phyloP scores from a whole-genome alignment of 2,329 filamentous ascomycete species.

The Calonectria pteridis region DNA sequence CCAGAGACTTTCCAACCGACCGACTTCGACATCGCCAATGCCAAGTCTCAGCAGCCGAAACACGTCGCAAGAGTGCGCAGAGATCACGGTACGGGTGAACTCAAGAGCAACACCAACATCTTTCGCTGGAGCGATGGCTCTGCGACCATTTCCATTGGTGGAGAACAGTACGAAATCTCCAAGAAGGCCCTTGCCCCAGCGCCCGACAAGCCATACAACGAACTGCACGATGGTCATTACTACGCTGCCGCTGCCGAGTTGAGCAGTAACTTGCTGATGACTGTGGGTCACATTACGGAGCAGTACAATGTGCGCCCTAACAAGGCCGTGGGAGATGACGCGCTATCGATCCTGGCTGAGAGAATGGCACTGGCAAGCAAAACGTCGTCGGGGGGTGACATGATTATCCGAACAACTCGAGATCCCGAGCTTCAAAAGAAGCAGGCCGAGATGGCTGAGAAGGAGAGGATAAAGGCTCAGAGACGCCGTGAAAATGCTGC shows the following conservation, averaged over 20 bases:
- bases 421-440: conserved; percentile 83
- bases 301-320: conserved; percentile 78
- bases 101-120: conserved; percentile 81
- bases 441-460: conserved; percentile 79
- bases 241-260: conserved; percentile 81
- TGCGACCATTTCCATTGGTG: conserved; percentile 79
- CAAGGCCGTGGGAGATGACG: conserved; percentile 76
- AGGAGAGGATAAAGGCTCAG: conserved; percentile 76
- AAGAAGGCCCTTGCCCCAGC: conserved; percentile 77
- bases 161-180: conserved; percentile 80
- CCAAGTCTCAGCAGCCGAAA: conserved; percentile 67
- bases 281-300: conserved; percentile 82
- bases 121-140: conserved; percentile 86
- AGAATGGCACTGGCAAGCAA: conserved; percentile 75
- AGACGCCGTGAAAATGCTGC: conserved; percentile 77
- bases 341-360: conserved; percentile 75
- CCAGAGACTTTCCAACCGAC: conserved; percentile 74
- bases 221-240: conserved; percentile 79
- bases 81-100: conserved; percentile 72
- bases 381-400: conserved; percentile 67
- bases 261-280: conserved; percentile 75
- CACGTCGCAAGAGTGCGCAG: conserved; percentile 78
- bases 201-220: conserved; percentile 70
- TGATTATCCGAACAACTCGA: conserved; percentile 77
- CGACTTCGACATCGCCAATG: conserved; percentile 66